Base-by-base conservation (phyloP, 1,284 basidiomycete species). In the Cryptococcus sp. region DNA sequence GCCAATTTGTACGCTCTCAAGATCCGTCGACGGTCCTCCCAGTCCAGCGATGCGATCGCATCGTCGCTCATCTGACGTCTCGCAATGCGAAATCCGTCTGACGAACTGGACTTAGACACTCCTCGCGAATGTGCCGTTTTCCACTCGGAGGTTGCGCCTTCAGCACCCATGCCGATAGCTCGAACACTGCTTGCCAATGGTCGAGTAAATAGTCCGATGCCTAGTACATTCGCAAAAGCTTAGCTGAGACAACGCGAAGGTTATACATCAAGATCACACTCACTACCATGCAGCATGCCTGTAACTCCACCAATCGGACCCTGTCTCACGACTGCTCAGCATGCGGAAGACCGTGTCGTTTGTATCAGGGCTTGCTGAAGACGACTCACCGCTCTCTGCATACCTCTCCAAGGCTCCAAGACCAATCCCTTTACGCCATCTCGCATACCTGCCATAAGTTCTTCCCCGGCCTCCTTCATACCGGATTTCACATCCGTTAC, bases 371-470 rank as follows among this genome's bases (percentile, higher is more conserved):
- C 17, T 43, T 6, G 41, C 17, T 15, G 39, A n/a, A 17, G 15
- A 25, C 16, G 20, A 46, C 45, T 46, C 19, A 46, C 45, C 45
- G 45, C 45, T 22, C 45, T 19, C 45, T 46, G 45, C 45, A 46
- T 5, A 19, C 45, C 45, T 46, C 19, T n/a, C 20, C 16, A 23
- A 19, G 45, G 45, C 45, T 46, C 45, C 45, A 46, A 11, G 5
- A 46, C 45, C 3, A 46, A 22, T 29, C 43, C 51, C 29, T 46
- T 53, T n/a, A 45, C 29, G 15, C 51, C 51, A 46, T 53, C 51
- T 22, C 46, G 44, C 44, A 53, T n/a, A 19, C 51, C 51, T 5
- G 44, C 38, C 43, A 25, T 34, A 6, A 34, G 25, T 23, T 53
- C 51, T 11, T 53, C 16, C 26, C 51, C 23, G 13, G 51, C 51